These are phyloP conservation scores for Ceratocystis lukuohia DNA, from an alignment of 2,329 filamentous ascomycete species.

Conservation along the genomic window DNA sequence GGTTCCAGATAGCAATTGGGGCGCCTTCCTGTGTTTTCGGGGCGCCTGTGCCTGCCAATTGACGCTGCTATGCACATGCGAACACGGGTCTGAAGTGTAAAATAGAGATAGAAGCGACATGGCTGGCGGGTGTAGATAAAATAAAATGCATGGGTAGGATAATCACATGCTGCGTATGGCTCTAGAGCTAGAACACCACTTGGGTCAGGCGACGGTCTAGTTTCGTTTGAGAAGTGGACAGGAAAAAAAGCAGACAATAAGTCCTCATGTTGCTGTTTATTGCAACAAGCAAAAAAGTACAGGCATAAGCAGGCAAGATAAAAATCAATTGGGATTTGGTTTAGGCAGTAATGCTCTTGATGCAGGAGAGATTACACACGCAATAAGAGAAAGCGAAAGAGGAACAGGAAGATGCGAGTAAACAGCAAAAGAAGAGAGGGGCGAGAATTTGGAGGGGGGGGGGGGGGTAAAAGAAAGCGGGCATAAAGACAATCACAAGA, in stretches of 20 bases:
- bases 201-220: neutral
- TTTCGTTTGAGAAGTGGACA: neutral
- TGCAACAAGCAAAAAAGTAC: neutral
- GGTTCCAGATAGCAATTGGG: too few species aligned
- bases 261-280: too few species aligned
- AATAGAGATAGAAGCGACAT: neutral
- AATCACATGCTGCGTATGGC: neutral
- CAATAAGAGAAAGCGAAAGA: neutral
- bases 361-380: neutral
- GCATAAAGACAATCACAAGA: too few species aligned
- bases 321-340: neutral
- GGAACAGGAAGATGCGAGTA: neutral
- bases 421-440: neutral
- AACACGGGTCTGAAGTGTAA: neutral
- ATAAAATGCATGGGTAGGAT: neutral
- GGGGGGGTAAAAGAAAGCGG: neutral
- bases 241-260: neutral
- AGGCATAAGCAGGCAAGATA: neutral
- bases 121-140: neutral
- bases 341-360: neutral
- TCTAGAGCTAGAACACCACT: neutral
- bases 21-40: too few species aligned
- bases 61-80: too few species aligned
- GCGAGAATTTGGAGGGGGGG: neutral
- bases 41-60: too few species aligned